Evolutionary conservation across 1,284 basidiomycete genomes (phyloP).

Genomic region (Bondarzewia mesenterica): DNA sequence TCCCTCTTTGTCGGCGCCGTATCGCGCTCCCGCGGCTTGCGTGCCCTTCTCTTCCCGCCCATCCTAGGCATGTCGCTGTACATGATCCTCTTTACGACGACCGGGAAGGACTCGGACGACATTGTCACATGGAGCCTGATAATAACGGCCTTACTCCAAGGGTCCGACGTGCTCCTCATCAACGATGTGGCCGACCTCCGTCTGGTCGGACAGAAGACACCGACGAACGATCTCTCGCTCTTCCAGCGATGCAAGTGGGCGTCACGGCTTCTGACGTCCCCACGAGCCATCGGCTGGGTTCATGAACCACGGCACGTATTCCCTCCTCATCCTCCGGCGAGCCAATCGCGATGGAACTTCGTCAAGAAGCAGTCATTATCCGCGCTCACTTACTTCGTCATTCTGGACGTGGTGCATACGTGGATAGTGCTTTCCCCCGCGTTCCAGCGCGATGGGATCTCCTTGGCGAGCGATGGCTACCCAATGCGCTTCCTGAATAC

Average conservation of each 20-base stretch:
- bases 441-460: neutral
- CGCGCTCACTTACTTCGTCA: neutral
- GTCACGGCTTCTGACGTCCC: neutral
- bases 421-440: neutral
- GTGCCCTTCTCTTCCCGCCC: neutral
- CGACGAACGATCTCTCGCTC: neutral
- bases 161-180: neutral
- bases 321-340: neutral
- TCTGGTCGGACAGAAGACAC: neutral
- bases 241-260: neutral
- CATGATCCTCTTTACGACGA: neutral
- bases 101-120: neutral
- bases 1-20: neutral
- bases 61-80: neutral
- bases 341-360: neutral
- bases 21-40: neutral
- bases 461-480: neutral
- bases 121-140: slow-evolving; percentile 1
- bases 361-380: neutral
- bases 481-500: neutral
- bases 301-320: slow-evolving; percentile 1
- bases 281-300: neutral
- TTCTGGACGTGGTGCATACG: neutral
- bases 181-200: neutral
- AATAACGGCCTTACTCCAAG: neutral